Percentiles rank a stretch among this genome's conserved stretches.
These are phyloP conservation scores for Gossypium herbaceum DNA, from an alignment of 345 rosid genomes.

Conservation along the genomic window DNA sequence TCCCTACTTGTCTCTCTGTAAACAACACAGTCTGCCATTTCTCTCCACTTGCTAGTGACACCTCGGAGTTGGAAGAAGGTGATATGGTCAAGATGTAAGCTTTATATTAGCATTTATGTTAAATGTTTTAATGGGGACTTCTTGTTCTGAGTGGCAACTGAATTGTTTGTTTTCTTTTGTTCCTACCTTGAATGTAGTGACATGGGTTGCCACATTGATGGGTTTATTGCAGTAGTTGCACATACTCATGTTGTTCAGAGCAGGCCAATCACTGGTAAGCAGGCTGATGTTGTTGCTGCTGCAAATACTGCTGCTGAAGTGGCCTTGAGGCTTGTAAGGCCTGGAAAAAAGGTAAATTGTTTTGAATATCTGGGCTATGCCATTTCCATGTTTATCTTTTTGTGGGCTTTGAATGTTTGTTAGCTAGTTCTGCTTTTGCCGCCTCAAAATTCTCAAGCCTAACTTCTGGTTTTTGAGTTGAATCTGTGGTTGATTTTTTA, in stretches of 20 bases:
- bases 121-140: neutral
- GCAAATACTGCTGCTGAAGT: conserved; percentile 96
- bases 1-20: conserved; percentile 88
- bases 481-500: neutral
- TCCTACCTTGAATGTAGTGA: conserved; percentile 42
- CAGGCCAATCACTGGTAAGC: conserved; percentile 65
- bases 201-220: conserved; percentile 95
- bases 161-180: neutral
- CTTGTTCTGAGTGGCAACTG: neutral
- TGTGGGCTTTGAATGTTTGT: neutral
- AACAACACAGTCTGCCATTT: conserved; percentile 82
- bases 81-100: conserved; percentile 85
- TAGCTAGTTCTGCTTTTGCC: neutral
- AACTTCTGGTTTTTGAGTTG: neutral
- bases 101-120: neutral
- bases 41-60: conserved; percentile 87
- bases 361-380: neutral
- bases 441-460: neutral
- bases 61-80: conserved; percentile 74
- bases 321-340: conserved; percentile 92
- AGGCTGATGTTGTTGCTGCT: conserved; percentile 91
- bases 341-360: conserved; percentile 72
- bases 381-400: too few relatives aligned
- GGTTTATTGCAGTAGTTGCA: conserved; percentile 91
- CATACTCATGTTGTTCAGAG: conserved; percentile 78